Percentiles rank a stretch among this genome's conserved stretches.
These are phyloP conservation scores for Pythium periplocum DNA, from an alignment of 352 stramenopile species.

Conservation along the genomic window DNA sequence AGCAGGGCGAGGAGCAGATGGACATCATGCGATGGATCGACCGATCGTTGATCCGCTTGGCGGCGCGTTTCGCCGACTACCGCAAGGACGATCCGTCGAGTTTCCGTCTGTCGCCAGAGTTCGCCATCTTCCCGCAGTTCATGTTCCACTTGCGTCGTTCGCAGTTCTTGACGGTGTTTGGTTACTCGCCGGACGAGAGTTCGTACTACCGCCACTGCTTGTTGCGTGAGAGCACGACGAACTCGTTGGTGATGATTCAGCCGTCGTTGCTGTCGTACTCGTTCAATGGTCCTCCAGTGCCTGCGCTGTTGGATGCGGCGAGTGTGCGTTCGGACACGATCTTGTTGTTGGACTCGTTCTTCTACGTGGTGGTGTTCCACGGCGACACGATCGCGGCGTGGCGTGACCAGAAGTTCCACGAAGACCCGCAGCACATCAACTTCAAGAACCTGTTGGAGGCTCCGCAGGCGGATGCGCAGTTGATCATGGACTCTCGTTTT, in stretches of 20 bases:
- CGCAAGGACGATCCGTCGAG: constrained; percentile 95
- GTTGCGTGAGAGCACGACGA: constrained; percentile 94
- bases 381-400: constrained; percentile 99
- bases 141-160: constrained; percentile 99
- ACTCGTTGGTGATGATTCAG: constrained; percentile 99
- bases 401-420: constrained; percentile 95
- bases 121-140: constrained; percentile 99
- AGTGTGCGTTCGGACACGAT: constrained; percentile 98
- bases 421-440: constrained; percentile 94
- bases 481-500: constrained; percentile 99
- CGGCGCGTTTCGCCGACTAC: constrained; percentile 99
- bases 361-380: constrained; percentile 99
- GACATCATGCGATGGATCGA: constrained; percentile 92
- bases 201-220: constrained; percentile 96
- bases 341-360: constrained; percentile 99
- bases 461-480: constrained; percentile 96
- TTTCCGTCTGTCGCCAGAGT: constrained; percentile 96
- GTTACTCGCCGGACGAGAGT: constrained; percentile 98
- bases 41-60: constrained; percentile 97
- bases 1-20: constrained; percentile 81
- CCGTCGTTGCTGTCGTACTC: constrained; percentile 98
- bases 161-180: constrained; percentile 99
- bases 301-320: constrained; percentile 84
- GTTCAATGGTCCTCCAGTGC: constrained; percentile 89
- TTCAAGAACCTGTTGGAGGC: constrained; percentile 98